phyloP scores from a whole-genome alignment of 352 stramenopile species.

The Phytopythium mirpurense region DNA sequence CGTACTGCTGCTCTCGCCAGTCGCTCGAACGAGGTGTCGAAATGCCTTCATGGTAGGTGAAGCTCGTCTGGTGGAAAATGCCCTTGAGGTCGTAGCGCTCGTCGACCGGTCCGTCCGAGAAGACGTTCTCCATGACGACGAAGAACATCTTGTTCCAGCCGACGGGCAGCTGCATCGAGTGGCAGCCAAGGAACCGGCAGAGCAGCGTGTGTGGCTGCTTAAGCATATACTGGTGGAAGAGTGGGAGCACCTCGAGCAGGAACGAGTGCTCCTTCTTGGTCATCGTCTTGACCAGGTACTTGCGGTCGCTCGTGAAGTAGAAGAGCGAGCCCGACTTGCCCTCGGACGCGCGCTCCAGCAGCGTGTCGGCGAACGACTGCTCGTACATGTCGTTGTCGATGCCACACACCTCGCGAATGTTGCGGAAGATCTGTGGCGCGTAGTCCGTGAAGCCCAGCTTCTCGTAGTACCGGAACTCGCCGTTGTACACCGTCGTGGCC shows the following conservation, averaged over 20 bases:
- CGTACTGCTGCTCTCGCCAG: slow-evolving; percentile 10
- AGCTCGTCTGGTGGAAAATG: slow-evolving; percentile 69
- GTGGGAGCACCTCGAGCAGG: slow-evolving; percentile 67
- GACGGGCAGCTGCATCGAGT: slow-evolving; percentile 87
- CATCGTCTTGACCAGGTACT: slow-evolving; percentile 88
- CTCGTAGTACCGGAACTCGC: slow-evolving; percentile 80
- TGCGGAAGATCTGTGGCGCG: slow-evolving; percentile 78
- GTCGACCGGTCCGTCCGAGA: slow-evolving; percentile 64
- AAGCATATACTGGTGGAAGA: slow-evolving; percentile 85
- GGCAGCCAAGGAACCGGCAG: slow-evolving; percentile 76
- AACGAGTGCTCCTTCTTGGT: slow-evolving; percentile 86
- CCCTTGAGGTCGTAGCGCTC: slow-evolving; percentile 84
- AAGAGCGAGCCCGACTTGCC: slow-evolving; percentile 87
- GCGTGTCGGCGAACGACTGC: slow-evolving; percentile 80
- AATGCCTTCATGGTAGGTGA: slow-evolving; percentile 31
- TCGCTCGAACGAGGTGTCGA: slow-evolving; percentile 35
- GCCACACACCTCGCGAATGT: slow-evolving; percentile 73
- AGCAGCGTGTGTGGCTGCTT: slow-evolving; percentile 78
- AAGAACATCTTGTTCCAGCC: slow-evolving; percentile 91
- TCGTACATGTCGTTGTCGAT: slow-evolving; percentile 77
- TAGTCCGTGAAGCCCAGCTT: slow-evolving; percentile 87
- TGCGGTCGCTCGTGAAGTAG: slow-evolving; percentile 83
- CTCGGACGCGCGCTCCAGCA: slow-evolving; percentile 75
- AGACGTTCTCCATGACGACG: slow-evolving; percentile 87
- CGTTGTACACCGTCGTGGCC: slow-evolving; percentile 79